Evolutionary conservation across 2,329 filamentous ascomycete species (phyloP).

Genomic region (Apiospora rasikravindrae): DNA sequence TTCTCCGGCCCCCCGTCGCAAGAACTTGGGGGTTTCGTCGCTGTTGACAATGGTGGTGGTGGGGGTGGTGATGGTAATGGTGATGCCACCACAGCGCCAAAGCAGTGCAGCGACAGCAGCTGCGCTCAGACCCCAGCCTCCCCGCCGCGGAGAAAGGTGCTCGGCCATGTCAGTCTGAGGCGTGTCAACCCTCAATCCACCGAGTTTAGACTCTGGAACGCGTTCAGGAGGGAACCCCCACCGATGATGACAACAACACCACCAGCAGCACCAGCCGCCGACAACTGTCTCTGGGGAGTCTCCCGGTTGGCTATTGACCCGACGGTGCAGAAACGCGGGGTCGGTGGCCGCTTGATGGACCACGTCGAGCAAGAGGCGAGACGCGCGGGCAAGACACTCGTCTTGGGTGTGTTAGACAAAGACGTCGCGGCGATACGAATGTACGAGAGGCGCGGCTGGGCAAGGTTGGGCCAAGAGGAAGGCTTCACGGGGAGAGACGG

Average conservation of each 20-base stretch:
- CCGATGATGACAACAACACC: neutral
- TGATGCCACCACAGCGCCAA: neutral
- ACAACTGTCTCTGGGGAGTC: neutral
- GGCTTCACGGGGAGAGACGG: neutral
- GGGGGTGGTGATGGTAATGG: neutral
- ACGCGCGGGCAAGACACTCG: neutral
- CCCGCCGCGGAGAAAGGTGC: neutral
- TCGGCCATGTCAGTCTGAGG: conserved; percentile 16
- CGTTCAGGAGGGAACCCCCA: neutral
- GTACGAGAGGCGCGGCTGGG: conserved; percentile 19
- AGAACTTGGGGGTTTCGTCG: conserved; percentile 1
- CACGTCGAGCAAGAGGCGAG: neutral
- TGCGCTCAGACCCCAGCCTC: neutral
- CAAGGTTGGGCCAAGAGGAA: neutral
- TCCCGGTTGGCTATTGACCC: conserved; percentile 15
- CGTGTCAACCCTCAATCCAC: neutral
- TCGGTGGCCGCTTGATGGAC: conserved; percentile 11
- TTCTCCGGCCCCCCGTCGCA: neutral
- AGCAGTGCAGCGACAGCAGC: neutral
- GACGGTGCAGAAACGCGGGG: neutral
- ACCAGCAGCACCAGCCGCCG: neutral
- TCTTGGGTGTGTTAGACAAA: conserved; percentile 18
- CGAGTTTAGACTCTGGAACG: neutral
- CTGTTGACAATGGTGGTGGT: neutral
- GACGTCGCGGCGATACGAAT: conserved; percentile 10